Conservation (phyloP, 208 protist species). For the Entamoeba moshkovskii region DNA sequence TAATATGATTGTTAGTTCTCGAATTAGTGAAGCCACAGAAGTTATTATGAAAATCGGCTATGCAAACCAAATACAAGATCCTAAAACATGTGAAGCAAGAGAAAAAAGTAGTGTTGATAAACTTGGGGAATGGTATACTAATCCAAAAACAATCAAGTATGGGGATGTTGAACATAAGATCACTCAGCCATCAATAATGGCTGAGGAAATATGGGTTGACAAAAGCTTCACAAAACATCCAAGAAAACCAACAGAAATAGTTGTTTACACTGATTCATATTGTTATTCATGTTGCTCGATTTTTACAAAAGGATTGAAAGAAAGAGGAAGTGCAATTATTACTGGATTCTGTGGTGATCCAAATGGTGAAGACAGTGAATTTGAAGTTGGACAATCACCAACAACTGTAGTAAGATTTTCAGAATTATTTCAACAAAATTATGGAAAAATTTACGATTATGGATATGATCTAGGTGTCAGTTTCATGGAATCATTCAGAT, state of each 20-base stretch:
- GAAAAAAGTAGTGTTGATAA: background rate
- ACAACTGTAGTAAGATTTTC: background rate
- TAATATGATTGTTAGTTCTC: background rate
- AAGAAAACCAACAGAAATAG: background rate
- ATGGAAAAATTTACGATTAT: background rate
- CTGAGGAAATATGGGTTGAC: background rate
- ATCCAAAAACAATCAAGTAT: background rate
- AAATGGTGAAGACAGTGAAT: background rate
- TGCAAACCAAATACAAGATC: background rate
- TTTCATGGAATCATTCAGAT: background rate
- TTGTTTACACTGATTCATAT: background rate
- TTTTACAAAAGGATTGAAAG: background rate
- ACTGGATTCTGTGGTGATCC: background rate
- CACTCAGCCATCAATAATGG: background rate
- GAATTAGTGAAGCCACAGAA: background rate
- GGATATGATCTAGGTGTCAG: background rate
- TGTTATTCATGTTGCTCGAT: background rate
- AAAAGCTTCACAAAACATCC: background rate
- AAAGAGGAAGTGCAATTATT: background rate
- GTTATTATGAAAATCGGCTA: background rate
- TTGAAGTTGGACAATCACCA: background rate
- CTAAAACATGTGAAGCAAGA: background rate
- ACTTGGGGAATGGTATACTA: background rate
- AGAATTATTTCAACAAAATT: background rate
- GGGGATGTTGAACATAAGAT: background rate